Base-by-base conservation (phyloP, 352 stramenopile species). In the Phytophthora cryptogea region DNA sequence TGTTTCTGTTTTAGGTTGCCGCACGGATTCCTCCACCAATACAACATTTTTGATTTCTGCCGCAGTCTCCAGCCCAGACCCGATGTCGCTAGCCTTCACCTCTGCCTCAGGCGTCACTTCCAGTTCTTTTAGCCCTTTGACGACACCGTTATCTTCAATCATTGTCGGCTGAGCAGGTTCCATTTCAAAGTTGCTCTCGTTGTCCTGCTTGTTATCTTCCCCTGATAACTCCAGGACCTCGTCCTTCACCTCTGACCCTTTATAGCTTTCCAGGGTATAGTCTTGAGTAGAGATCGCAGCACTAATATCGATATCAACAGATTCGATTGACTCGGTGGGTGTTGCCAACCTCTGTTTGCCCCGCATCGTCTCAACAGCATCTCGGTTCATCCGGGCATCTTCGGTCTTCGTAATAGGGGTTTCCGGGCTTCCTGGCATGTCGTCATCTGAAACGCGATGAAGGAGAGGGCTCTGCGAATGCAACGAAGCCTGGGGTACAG, bases 31-130 rank as follows among this genome's bases (percentile, higher is more conserved):
- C 11, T 32, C 13, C 30, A 23, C 2, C 13, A 11, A 17, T n/a
- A 42, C 14, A 20, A 5, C 8, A 37, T 52, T 27, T 36, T 66
- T 51, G 31, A 8, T 46, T 33, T 48, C 41, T 31, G 27, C 26
- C 9, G 16, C 26, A 44, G 33, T 49, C 53, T 66, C n/a, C 35
- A 40, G n/a, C 3, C 61, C 36, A n/a, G 9, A 14, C 26, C 47
- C 26, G 46, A 36, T 11, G 49, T 48, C 28, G 41, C 20, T n/a
- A 27, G 50, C 39, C 14, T 59, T 63, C 8, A 60, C 36, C 39
- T 42, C 40, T 5, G 54, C 50, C 28, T 64, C 35, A 17, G 50
- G 31, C 13, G 55, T 65, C 30, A 71, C 52, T 47, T 66, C 52
- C 33, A 63, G 23, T 57, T 71, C 66, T 44, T 42, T 42, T 32